Conservation (phyloP, 129 eudicot species). For the Solidago caesia region DNA sequence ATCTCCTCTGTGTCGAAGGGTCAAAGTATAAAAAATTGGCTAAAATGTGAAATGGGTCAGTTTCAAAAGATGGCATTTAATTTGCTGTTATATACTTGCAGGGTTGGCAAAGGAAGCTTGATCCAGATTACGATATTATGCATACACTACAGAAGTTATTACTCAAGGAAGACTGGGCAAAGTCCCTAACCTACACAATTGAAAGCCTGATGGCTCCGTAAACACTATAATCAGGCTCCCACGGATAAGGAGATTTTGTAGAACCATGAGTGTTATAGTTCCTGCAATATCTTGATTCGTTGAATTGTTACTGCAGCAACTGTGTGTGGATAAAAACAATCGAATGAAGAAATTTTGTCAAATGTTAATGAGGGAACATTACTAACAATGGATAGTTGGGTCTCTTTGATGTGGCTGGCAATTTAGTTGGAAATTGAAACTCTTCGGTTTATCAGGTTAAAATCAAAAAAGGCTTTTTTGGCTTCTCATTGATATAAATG, state of each 20-base stretch:
- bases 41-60: background rate
- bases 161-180: slow-evolving; percentile 82
- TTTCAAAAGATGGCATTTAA: background rate
- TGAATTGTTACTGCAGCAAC: no score
- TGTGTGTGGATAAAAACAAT: no score
- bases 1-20: no score
- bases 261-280: slow-evolving; percentile 18
- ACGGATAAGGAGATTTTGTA: slow-evolving; percentile 4
- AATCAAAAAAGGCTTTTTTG: no score
- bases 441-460: no score
- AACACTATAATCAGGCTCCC: slow-evolving; percentile 2
- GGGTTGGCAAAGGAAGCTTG: slow-evolving; percentile 99
- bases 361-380: background rate
- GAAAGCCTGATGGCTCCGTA: slow-evolving; percentile 91
- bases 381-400: no score
- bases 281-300: background rate
- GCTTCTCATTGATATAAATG: no score
- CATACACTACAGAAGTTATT: slow-evolving; percentile 73
- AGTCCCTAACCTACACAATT: slow-evolving; percentile 80
- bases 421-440: no score
- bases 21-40: background rate
- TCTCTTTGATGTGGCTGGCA: no score
- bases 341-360: background rate
- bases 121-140: slow-evolving; percentile 91
- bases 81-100: slow-evolving; percentile 23